Base-by-base conservation (phyloP, 2,329 filamentous ascomycete genomes). In the Fusarium sp. region DNA sequence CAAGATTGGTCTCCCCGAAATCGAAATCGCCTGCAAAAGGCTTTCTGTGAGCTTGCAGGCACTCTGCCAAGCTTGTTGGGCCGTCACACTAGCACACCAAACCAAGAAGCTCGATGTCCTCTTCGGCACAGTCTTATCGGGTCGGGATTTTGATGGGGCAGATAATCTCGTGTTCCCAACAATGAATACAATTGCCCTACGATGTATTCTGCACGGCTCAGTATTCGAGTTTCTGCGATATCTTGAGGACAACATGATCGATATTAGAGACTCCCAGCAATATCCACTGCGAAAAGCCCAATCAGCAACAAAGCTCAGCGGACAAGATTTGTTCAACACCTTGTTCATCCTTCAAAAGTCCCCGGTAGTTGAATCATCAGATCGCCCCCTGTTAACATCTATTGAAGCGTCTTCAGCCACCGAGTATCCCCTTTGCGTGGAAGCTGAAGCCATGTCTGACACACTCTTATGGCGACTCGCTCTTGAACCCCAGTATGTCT, bases 121-220 rank as follows among this genome's bases (percentile, higher is more conserved):
- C 0, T 97, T 96, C 78, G 95, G 95, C 2, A 89, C 93, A 1
- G 92, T 98, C 3, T 85, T 97, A 18, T 95, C 94, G 0, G 95
- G 95, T 22, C 89, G 95, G n/a, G 93, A 96, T 63, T 90, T 90
- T 15, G 91, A 93, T 50, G 87, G 89, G 22, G 88, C 90, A 0
- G 88, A 92, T 47, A 81, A 88, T 31, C 81, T 95, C 18, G 86
- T 95, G 78, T 98, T 97, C 76, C 95, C 95, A 0, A 94, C 93
- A 0, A 97, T 98, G 93, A 98, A 97, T 78, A 97, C 95, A 0
- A 91, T 97, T 0, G 89, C 92, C 0, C 85, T 97, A 13, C 88
- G 95, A 16, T 88, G 88, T 4, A 86, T 95, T 6, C 79, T 97
- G 6, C 92, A 96, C 75, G 93, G 93, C 4, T 90, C 86, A 0